Base-by-base conservation (phyloP, 805 yeast genomes). In the Candida stauntonica region DNA sequence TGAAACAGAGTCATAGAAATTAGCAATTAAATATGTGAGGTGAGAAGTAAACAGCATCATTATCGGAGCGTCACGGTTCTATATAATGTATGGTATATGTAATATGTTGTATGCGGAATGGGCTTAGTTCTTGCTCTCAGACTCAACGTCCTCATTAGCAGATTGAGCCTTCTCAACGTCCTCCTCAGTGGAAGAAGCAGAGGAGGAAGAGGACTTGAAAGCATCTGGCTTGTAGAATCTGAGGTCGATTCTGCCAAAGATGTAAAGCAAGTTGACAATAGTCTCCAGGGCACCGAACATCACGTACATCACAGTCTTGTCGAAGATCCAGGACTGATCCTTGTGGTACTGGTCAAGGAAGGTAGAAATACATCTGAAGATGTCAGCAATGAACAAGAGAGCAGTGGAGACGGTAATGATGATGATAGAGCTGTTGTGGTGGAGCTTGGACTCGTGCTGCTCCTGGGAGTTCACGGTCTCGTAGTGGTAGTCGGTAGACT, bases 181-280 rank as follows among this genome's bases (percentile, higher is more conserved):
- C 27, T 34, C 31, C 14, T n/a, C 31, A 16, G 29, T 5, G 14
- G 38, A 6, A n/a, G 33, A n/a, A 17, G 31, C 5, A 4, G 36
- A 16, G 15, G 26, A 8, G 17, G 33, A 6, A 31, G 26, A 12
- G 30, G 20, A 13, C 31, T 39, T 44, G 34, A 53, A 67, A 24
- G 62, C 60, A 58, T 83, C 91, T 16, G 93, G 89, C 57, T 83
- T 77, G 70, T 84, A 84, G 64, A 83, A 84, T 61, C 93, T 72
- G 53, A 84, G 67, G 58, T 84, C 94, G 33, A 80, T 74, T 61
- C 94, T 73, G 20, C 80, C 77, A 29, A 80, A 50, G 40, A 84
- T 57, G 58, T 76, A 81, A 26, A 78, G 46, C 14, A 75, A 33
- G 48, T 79, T 73, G 41, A 79, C 76, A 18, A 79, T 49, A 0